Percentiles rank a stretch among this genome's conserved stretches.
phyloP scores from a whole-genome alignment of 2,329 filamentous ascomycete genomes.

The Colletotrichum costaricense region DNA sequence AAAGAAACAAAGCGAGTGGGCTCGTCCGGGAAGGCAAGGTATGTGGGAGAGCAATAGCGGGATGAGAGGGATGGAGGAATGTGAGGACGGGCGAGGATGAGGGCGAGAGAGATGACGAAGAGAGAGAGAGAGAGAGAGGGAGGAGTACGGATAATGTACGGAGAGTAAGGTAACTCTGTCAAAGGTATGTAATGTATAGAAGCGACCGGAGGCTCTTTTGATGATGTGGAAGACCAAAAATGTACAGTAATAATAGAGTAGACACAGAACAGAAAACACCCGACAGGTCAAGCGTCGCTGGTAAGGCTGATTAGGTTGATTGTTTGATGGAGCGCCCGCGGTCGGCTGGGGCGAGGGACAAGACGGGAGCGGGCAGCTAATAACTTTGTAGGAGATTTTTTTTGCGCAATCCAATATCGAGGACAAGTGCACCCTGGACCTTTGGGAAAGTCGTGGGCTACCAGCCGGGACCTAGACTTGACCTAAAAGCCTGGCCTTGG shows the following conservation, averaged over 20 bases:
- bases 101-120: constrained; percentile 1
- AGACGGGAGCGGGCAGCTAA: constrained; percentile 35
- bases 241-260: not conserved
- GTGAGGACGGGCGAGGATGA: not conserved
- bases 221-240: not conserved
- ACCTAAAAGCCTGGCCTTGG: not conserved
- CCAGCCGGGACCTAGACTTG: not conserved
- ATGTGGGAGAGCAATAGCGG: constrained; percentile 10
- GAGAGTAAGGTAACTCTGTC: no score
- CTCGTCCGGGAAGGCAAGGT: constrained; percentile 7
- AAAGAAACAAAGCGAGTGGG: constrained; percentile 29
- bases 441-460: not conserved
- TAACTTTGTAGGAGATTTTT: constrained; percentile 32
- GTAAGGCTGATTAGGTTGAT: constrained; percentile 35
- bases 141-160: not conserved
- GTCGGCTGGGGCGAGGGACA: constrained; percentile 27
- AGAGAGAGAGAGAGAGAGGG: not conserved
- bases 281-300: constrained; percentile 22
- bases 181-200: no score
- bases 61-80: constrained; percentile 14
- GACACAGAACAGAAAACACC: constrained; percentile 1
- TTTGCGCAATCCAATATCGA: constrained; percentile 21
- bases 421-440: not conserved
- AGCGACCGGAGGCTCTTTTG: no score
- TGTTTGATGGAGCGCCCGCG: constrained; percentile 28